Evolutionary conservation across 176 grass and related monocot species (phyloP).

Genomic region (Triticum timopheevii): DNA sequence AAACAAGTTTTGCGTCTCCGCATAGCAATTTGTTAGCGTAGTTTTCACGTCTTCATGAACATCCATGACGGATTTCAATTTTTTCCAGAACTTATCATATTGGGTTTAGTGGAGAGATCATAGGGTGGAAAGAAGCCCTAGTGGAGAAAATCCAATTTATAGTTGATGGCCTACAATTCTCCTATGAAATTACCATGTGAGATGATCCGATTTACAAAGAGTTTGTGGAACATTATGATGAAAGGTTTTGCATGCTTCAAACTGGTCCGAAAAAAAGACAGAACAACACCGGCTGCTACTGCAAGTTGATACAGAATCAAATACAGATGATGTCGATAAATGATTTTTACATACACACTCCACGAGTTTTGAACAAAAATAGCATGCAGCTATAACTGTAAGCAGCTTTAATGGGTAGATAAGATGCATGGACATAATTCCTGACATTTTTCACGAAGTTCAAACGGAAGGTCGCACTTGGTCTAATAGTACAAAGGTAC

Average conservation of each 20-base stretch:
- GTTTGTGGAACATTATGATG: neutral
- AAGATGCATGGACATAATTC: neutral
- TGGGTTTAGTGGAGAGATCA: neutral
- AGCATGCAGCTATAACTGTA: neutral
- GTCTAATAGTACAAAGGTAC: neutral
- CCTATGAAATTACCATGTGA: neutral
- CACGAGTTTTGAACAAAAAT: neutral
- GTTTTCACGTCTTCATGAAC: neutral
- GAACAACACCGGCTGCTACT: neutral
- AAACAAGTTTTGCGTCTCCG: neutral
- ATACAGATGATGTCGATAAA: neutral
- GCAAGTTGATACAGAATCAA: neutral
- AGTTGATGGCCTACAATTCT: neutral
- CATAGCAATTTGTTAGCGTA: neutral
- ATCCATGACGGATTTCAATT: neutral
- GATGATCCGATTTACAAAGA: neutral
- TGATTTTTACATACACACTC: neutral
- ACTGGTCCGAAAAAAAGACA: neutral
- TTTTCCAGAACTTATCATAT: neutral
- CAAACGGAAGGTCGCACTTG: neutral
- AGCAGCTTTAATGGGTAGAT: neutral
- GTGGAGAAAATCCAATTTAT: neutral
- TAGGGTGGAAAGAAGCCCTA: neutral
- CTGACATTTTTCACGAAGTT: neutral
- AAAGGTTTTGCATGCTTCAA: neutral